Percentiles rank a stretch among this genome's conserved stretches.
phyloP scores from a whole-genome alignment of 2,329 filamentous ascomycete species.

The Hypoxylon sp. region DNA sequence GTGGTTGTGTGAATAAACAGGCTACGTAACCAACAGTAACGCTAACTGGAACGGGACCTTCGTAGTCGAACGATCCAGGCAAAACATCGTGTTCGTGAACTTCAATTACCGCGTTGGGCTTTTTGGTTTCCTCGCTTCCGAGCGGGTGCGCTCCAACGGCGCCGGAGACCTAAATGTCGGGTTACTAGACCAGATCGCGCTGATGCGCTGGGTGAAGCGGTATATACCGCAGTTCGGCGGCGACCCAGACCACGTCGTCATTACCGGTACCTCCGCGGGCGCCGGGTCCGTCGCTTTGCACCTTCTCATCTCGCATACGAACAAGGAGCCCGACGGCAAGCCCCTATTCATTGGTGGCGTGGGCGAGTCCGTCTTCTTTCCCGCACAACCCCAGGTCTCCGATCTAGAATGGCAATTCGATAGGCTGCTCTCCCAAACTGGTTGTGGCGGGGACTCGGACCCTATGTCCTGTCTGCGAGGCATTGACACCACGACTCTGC shows the following conservation, averaged over 20 bases:
- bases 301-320: slow-evolving; percentile 59
- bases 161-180: slow-evolving; percentile 68
- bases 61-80: slow-evolving; percentile 59
- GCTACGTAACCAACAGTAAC: slow-evolving; percentile 63
- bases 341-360: slow-evolving; percentile 61
- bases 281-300: slow-evolving; percentile 69
- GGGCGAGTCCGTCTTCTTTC: slow-evolving; percentile 63
- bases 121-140: slow-evolving; percentile 72
- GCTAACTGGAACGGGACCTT: slow-evolving; percentile 64
- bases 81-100: slow-evolving; percentile 67
- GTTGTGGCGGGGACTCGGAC: slow-evolving; percentile 52
- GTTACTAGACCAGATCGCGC: slow-evolving; percentile 71
- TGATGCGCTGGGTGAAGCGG: slow-evolving; percentile 71
- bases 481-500: slow-evolving; percentile 53
- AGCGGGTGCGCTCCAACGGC: slow-evolving; percentile 66
- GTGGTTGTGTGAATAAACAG: slow-evolving; percentile 42
- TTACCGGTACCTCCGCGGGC: slow-evolving; percentile 72
- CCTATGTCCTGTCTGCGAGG: slow-evolving; percentile 59
- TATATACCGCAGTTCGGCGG: slow-evolving; percentile 72
- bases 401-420: slow-evolving; percentile 64
- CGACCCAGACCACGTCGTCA: slow-evolving; percentile 68
- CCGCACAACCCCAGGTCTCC: slow-evolving; percentile 58
- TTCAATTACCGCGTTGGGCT: slow-evolving; percentile 74
- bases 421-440: slow-evolving; percentile 52
- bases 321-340: slow-evolving; percentile 52